Base-by-base conservation (phyloP, 352 stramenopile genomes). In the Pythium sp. region DNA sequence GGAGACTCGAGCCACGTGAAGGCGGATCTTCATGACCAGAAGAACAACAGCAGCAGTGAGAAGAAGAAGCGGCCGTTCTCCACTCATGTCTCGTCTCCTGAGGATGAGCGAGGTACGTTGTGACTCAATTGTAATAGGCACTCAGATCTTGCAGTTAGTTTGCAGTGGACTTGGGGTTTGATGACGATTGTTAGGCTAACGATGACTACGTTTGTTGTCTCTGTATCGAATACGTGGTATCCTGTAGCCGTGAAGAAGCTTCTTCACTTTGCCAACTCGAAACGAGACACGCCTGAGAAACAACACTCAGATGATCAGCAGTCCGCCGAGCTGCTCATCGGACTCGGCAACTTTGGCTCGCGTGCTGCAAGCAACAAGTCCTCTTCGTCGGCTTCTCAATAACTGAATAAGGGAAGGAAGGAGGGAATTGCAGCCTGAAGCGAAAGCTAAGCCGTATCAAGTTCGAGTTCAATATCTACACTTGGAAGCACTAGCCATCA, bases 241-340 rank as follows among this genome's bases (percentile, higher is more conserved):
- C 43, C 70, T 62, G 41, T 67, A 80, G 70, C 36, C 18, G 69
- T 69, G 62, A 76, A 64, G 26, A 79, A 82, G 56, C 65, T 84
- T 41, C 43, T 75, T 28, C 68, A 73, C 30, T 59, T 81, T 0
- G 60, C 65, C 34, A 69, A 49, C 8, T 67, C 38, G 51, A 77
- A 73, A 58, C 49, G 58, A n/a, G 30, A 70, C 36, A 57, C 73
- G 22, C 15, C 41, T 2, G 63, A 74, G 30, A 71, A 74, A 6
- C 65, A 77, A 8, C 65, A 77, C 2, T 41, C 61, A 7, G 79
- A 89, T 53, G 79, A 89, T 53, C 72, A 80, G 32, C 79, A 88
- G 20, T 91, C 82, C 4, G 82, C 80, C 2, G 65, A 85, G 55
- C 69, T 91, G 26, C 54, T 91, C 34, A 88, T 91, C 46, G 80